These are phyloP conservation scores for Aspergillus biplanus DNA, from an alignment of 495 filamentous ascomycete genomes.

Conservation along the genomic window DNA sequence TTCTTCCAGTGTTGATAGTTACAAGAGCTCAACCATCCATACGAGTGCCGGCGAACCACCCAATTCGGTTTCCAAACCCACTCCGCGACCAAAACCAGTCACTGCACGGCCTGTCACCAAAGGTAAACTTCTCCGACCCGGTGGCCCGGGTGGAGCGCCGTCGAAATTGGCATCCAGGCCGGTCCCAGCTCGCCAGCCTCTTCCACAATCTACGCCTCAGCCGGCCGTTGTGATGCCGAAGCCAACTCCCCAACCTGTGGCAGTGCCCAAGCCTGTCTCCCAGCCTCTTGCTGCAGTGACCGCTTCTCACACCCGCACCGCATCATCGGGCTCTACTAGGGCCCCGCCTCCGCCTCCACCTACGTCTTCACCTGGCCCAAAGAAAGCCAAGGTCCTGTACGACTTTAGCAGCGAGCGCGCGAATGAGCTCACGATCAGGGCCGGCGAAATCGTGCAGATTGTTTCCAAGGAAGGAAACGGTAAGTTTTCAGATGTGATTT, in stretches of 20 bases:
- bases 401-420: conserved; percentile 79
- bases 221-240: conserved; percentile 43
- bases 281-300: conserved; percentile 52
- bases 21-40: conserved; percentile 92
- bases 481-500: conserved; percentile 39
- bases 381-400: conserved; percentile 83
- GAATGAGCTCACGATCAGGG: conserved; percentile 77
- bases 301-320: conserved; percentile 54
- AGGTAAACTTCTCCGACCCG: conserved; percentile 87
- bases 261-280: conserved; percentile 37
- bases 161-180: conserved; percentile 65
- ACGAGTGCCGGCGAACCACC: conserved; percentile 82
- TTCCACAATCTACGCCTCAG: conserved; percentile 46
- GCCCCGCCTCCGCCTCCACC: conserved; percentile 71
- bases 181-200: conserved; percentile 50
- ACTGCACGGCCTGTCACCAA: conserved; percentile 84
- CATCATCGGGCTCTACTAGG: conserved; percentile 57
- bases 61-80: conserved; percentile 80
- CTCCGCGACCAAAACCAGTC: conserved; percentile 81
- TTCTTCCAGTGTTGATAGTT: conserved; percentile 72
- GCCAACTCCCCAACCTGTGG: conserved; percentile 48
- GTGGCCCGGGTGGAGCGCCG: conserved; percentile 80
- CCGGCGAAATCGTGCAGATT: conserved; percentile 81
- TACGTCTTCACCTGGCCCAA: conserved; percentile 63
- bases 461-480: conserved; percentile 89